Evolutionary conservation across 257 asterid genomes (phyloP).

Genomic region (Capsicum baccatum): DNA sequence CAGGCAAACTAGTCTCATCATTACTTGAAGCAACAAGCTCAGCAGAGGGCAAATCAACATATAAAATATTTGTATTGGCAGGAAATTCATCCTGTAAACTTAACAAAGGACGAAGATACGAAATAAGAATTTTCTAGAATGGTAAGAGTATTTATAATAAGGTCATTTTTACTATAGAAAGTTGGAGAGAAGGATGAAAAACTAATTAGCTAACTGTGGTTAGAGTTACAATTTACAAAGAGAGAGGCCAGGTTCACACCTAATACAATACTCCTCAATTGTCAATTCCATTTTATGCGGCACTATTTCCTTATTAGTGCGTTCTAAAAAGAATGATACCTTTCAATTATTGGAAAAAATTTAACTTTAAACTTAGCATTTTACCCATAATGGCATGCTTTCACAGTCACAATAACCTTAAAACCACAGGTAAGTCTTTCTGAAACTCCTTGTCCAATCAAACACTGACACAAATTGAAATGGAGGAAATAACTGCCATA

Average conservation of each 20-base stretch:
- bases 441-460: not conserved
- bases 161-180: not conserved
- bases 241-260: not conserved
- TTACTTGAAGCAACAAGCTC: slow-evolving; percentile 83
- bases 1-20: slow-evolving; percentile 74
- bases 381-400: not conserved
- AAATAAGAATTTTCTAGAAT: slow-evolving; percentile 38
- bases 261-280: not conserved
- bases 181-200: not conserved
- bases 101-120: slow-evolving; percentile 46
- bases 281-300: not conserved
- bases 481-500: not conserved
- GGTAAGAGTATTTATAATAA: slow-evolving; percentile 30
- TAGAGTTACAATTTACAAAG: not conserved
- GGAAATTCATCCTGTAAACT: slow-evolving; percentile 93
- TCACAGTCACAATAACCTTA: not conserved
- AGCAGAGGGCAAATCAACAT: slow-evolving; percentile 90
- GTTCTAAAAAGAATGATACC: not conserved
- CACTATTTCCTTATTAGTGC: not conserved
- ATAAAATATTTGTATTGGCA: slow-evolving; percentile 94
- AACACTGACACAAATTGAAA: not conserved
- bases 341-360: slow-evolving; percentile 1
- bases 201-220: not conserved
- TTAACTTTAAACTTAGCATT: not conserved
- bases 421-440: not conserved